phyloP scores from a whole-genome alignment of 2,329 filamentous ascomycete genomes.

The Apiospora phragmitis region DNA sequence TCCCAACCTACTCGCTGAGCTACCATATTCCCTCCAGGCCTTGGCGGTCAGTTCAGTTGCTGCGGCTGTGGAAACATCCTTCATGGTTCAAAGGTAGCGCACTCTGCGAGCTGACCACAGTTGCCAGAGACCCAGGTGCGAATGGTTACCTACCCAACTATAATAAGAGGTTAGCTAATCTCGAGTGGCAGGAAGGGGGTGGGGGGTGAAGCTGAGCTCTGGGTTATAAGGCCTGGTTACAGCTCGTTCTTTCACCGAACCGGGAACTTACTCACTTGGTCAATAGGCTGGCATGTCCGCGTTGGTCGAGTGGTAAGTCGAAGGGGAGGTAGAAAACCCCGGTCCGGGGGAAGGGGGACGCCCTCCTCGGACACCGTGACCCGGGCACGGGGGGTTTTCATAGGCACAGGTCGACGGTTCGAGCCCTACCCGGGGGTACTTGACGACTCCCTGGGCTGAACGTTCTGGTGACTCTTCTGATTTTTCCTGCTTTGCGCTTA shows the following conservation, averaged over 20 bases:
- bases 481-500: too few species aligned
- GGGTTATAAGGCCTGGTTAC: background rate
- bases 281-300: constrained; percentile 2
- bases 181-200: background rate
- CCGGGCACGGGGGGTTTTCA: background rate
- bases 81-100: too few species aligned
- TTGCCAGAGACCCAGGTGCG: too few species aligned
- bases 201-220: background rate
- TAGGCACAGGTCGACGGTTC: background rate
- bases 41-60: too few species aligned
- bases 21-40: too few species aligned
- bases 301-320: background rate
- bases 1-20: too few species aligned
- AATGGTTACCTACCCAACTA: background rate
- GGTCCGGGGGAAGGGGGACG: background rate
- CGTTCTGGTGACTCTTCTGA: background rate
- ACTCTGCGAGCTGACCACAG: too few species aligned
- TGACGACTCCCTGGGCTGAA: background rate
- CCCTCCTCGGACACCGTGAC: background rate
- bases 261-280: background rate
- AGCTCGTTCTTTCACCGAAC: background rate
- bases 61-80: too few species aligned
- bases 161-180: background rate
- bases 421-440: background rate
- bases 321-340: background rate